phyloP scores from a whole-genome alignment of 73 alveolate species.

The Paramecium sonneborni region DNA sequence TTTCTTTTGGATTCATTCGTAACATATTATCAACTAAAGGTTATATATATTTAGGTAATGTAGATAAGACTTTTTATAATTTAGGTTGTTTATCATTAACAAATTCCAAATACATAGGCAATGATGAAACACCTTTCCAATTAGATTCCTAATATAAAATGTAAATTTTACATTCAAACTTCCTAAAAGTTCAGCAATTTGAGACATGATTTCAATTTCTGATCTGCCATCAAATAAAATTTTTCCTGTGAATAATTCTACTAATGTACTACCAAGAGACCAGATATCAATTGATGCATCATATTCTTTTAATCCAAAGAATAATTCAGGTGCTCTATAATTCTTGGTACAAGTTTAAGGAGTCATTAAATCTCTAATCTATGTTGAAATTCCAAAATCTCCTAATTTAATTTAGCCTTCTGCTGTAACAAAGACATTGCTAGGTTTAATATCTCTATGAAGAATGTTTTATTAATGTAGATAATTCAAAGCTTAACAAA shows the following conservation, averaged over 20 bases:
- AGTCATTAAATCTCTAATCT: background rate
- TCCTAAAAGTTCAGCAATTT: slow-evolving; percentile 57
- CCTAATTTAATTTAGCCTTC: slow-evolving; percentile 84
- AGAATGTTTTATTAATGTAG: slow-evolving; percentile 78
- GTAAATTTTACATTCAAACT: slow-evolving; percentile 66
- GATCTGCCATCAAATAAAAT: slow-evolving; percentile 29
- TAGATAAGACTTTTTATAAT: slow-evolving; percentile 54
- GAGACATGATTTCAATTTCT: slow-evolving; percentile 29
- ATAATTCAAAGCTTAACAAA: background rate
- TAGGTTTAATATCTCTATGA: slow-evolving; percentile 91
- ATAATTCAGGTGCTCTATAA: slow-evolving; percentile 84
- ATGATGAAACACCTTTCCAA: slow-evolving; percentile 74
- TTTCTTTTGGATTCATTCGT: slow-evolving; percentile 71
- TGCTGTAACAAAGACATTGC: slow-evolving; percentile 80
- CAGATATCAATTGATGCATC: slow-evolving; percentile 88
- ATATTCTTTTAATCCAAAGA: slow-evolving; percentile 80
- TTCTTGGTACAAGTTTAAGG: slow-evolving; percentile 57
- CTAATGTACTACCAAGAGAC: slow-evolving; percentile 62
- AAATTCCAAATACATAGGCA: slow-evolving; percentile 78
- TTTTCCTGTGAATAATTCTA: slow-evolving; percentile 37
- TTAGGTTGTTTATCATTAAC: slow-evolving; percentile 21
- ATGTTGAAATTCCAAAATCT: slow-evolving; percentile 81
- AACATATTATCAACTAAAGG: slow-evolving; percentile 67
- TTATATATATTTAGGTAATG: slow-evolving; percentile 34
- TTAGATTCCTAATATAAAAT: slow-evolving; percentile 46